Percentiles rank a stretch among this genome's conserved stretches.
These are phyloP conservation scores for Sporothrix schenckii DNA, from an alignment of 2,329 filamentous ascomycete genomes.

Conservation along the genomic window DNA sequence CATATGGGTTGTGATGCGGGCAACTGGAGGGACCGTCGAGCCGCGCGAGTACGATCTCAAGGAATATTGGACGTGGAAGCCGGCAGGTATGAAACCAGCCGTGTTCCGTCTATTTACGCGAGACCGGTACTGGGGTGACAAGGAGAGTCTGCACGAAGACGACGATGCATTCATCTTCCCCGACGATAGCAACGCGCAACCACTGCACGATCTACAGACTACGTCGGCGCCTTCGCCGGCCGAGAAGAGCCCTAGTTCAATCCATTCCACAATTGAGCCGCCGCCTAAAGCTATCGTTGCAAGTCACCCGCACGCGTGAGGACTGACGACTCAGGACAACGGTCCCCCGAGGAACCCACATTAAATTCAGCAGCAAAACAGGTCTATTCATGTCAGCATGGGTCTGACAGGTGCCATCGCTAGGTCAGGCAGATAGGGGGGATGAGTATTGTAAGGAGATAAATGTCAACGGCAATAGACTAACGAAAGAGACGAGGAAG, in stretches of 20 bases:
- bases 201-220: slow-evolving; percentile 27
- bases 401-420: not conserved
- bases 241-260: slow-evolving; percentile 25
- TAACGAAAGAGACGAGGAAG: not conserved
- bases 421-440: not conserved
- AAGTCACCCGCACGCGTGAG: slow-evolving; percentile 19
- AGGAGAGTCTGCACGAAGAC: slow-evolving; percentile 33
- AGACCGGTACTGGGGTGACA: slow-evolving; percentile 39
- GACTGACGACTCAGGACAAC: no score
- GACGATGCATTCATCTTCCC: slow-evolving; percentile 32
- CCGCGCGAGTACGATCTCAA: slow-evolving; percentile 58
- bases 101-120: slow-evolving; percentile 47
- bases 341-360: no score
- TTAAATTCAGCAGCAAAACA: not conserved
- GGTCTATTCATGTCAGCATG: not conserved
- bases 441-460: not conserved
- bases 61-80: slow-evolving; percentile 60
- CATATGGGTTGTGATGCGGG: slow-evolving; percentile 51
- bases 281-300: slow-evolving; percentile 30
- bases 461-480: not conserved
- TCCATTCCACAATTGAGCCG: slow-evolving; percentile 6
- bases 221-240: slow-evolving; percentile 14
- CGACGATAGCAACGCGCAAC: slow-evolving; percentile 28
- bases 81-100: slow-evolving; percentile 53
- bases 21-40: slow-evolving; percentile 50